phyloP scores from a whole-genome alignment of 1,139 yeast species.

The Suhomyces coccinellae region DNA sequence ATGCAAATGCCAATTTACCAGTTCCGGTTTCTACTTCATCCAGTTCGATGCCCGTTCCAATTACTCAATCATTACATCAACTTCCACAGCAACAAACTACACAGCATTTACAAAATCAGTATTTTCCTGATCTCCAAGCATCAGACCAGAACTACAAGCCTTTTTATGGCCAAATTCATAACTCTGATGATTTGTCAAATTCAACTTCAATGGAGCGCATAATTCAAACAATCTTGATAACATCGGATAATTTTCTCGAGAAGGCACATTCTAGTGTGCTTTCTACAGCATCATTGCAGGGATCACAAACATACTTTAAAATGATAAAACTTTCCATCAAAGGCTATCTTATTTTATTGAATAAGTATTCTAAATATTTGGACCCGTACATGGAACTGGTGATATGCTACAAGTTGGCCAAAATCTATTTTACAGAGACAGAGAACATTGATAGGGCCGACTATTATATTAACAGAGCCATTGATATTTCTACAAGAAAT shows the following conservation, averaged over 20 bases:
- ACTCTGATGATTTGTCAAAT: too few relatives aligned
- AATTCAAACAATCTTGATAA: conserved; percentile 16
- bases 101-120: neutral
- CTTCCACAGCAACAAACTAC: too few relatives aligned
- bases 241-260: conserved; percentile 26
- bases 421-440: conserved; percentile 42
- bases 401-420: conserved; percentile 37
- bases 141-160: neutral
- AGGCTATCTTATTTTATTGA: conserved; percentile 33
- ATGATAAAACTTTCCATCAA: conserved; percentile 43
- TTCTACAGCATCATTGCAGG: conserved; percentile 15
- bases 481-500: conserved; percentile 35
- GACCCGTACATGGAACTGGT: conserved; percentile 33
- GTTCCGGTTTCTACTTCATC: too few relatives aligned
- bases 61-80: neutral
- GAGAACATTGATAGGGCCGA: conserved; percentile 40
- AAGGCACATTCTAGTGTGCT: conserved; percentile 29
- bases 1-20: too few relatives aligned
- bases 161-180: neutral
- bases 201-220: neutral
- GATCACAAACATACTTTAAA: conserved; percentile 31
- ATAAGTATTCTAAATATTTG: conserved; percentile 27
- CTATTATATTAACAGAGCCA: conserved; percentile 38
- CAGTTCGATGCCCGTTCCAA: too few relatives aligned
- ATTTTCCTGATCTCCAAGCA: neutral